Evolutionary conservation across 2,329 filamentous ascomycete species (phyloP).

Genomic region (Fusarium sp.): DNA sequence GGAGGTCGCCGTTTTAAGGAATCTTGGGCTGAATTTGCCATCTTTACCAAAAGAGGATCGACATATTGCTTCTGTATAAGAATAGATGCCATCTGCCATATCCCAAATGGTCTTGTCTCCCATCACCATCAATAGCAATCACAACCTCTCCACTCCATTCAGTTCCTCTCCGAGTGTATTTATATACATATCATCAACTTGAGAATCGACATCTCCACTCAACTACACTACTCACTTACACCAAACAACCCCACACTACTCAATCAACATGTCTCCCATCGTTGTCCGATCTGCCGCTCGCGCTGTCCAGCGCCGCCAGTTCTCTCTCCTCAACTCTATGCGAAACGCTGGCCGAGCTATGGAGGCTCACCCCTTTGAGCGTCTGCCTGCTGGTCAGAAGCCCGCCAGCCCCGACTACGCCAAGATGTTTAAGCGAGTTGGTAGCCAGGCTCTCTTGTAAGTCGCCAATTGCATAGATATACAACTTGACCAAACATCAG

Average conservation of each 20-base stretch:
- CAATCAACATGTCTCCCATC: slow-evolving; percentile 45
- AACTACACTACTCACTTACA: slow-evolving; percentile 32
- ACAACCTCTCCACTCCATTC: slow-evolving; percentile 41
- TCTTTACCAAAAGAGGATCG: slow-evolving; percentile 21
- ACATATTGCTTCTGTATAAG: slow-evolving; percentile 42
- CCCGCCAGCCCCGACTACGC: slow-evolving; percentile 49
- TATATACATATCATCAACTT: slow-evolving; percentile 23
- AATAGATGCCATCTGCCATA: slow-evolving; percentile 32
- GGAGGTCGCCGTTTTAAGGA: slow-evolving; percentile 42
- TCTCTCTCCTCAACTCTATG: slow-evolving; percentile 50
- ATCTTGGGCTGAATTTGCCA: slow-evolving; percentile 31
- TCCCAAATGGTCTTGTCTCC: slow-evolving; percentile 28
- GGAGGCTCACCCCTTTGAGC: slow-evolving; percentile 53
- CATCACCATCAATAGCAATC: slow-evolving; percentile 41
- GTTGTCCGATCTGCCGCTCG: slow-evolving; percentile 47
- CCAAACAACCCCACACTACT: slow-evolving; percentile 28
- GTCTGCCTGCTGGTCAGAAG: slow-evolving; percentile 45
- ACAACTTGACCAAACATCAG: neutral
- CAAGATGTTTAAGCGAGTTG: slow-evolving; percentile 48
- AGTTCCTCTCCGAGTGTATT: slow-evolving; percentile 35
- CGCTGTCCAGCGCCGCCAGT: slow-evolving; percentile 48
- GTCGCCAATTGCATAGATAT: slow-evolving; percentile 31
- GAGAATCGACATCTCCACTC: slow-evolving; percentile 8
- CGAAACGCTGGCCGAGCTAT: slow-evolving; percentile 49
- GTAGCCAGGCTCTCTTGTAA: slow-evolving; percentile 50